phyloP scores from a whole-genome alignment of 129 eudicot species.

The Pseudognaphalium luteoalbum region DNA sequence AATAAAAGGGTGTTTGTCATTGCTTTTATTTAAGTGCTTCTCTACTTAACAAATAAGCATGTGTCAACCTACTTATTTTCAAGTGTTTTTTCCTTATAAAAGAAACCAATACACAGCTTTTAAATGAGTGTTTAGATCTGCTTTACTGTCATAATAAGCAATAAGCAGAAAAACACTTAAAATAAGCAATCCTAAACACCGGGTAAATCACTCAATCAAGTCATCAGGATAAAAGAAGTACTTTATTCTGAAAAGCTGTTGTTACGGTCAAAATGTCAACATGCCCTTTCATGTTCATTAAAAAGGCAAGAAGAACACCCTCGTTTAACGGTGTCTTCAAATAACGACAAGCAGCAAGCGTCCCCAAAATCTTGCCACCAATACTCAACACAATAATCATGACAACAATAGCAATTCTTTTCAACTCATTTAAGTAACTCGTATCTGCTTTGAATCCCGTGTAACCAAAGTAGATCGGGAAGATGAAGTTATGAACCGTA shows the following conservation, averaged over 20 bases:
- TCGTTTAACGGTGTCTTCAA: slow-evolving; percentile 71
- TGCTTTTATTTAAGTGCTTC: no score
- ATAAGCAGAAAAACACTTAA: no score
- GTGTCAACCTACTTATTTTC: no score
- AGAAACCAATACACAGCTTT: no score
- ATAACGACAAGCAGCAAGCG: slow-evolving; percentile 70
- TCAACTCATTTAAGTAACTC: slow-evolving; percentile 38
- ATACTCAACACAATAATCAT: slow-evolving; percentile 67
- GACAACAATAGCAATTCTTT: slow-evolving; percentile 44
- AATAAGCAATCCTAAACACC: no score
- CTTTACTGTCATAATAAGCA: no score
- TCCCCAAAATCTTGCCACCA: slow-evolving; percentile 85
- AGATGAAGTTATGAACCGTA: slow-evolving; percentile 64
- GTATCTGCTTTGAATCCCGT: slow-evolving; percentile 83
- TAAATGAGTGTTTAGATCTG: no score
- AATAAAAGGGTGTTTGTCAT: no score
- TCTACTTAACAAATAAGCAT: no score
- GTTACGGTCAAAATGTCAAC: slow-evolving; percentile 72
- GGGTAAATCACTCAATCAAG: no score
- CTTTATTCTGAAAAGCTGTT: slow-evolving; percentile 50
- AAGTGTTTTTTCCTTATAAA: no score
- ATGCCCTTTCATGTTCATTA: slow-evolving; percentile 90
- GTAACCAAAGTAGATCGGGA: slow-evolving; percentile 89
- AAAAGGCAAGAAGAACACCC: slow-evolving; percentile 79
- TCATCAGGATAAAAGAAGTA: neutral